Conservation (phyloP, 192 early-diverging fungal genomes). For the Lobosporangium transversale region DNA sequence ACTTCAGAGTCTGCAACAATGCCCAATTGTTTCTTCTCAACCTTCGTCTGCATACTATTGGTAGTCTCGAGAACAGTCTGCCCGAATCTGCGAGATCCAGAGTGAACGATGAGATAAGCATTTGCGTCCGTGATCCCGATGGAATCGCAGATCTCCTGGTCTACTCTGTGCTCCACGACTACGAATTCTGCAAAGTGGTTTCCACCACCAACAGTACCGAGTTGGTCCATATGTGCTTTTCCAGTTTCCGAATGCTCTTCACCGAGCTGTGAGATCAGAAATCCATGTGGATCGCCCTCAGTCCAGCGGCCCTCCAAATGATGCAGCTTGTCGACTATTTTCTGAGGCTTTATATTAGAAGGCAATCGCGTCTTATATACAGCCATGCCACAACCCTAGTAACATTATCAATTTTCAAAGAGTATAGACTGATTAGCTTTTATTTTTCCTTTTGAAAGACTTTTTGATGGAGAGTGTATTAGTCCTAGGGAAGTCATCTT, state of each 20-base stretch:
- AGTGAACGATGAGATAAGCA: conserved; percentile 61
- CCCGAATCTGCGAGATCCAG: conserved; percentile 66
- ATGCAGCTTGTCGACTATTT: conserved; percentile 48
- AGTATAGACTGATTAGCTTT: conserved; percentile 8
- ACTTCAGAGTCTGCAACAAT: conserved; percentile 36
- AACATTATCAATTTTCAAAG: not conserved
- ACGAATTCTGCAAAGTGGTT: conserved; percentile 73
- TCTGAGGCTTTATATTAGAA: conserved; percentile 46
- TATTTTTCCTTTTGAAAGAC: too few species aligned
- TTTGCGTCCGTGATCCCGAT: conserved; percentile 23
- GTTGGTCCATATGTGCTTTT: conserved; percentile 42
- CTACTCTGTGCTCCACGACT: conserved; percentile 45
- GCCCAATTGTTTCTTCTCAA: conserved; percentile 39
- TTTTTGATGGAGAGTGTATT: too few species aligned
- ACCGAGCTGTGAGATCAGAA: conserved; percentile 43
- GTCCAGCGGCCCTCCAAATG: conserved; percentile 57
- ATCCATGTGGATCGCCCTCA: conserved; percentile 46
- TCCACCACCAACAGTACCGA: conserved; percentile 68
- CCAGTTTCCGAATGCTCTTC: conserved; percentile 52
- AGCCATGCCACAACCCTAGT: conserved; percentile 71
- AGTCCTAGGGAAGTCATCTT: too few species aligned
- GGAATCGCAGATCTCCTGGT: conserved; percentile 39
- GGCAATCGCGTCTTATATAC: conserved; percentile 55
- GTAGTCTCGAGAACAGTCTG: conserved; percentile 57
- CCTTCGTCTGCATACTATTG: conserved; percentile 34